These are phyloP conservation scores for Pseudocercospora cruenta DNA, from an alignment of 2,329 filamentous ascomycete genomes.

Conservation along the genomic window DNA sequence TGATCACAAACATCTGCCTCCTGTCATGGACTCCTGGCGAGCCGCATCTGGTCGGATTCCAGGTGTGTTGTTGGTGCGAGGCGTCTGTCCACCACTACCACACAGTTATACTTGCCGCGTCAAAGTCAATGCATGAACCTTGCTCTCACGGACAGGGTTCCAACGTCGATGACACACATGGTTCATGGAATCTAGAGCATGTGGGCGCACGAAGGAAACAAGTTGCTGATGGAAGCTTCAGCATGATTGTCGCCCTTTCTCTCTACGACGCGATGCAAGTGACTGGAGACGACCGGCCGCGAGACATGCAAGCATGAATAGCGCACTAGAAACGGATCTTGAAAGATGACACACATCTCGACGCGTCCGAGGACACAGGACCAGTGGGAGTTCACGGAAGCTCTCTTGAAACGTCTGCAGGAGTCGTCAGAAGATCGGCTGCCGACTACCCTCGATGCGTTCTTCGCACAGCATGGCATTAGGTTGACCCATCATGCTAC, in stretches of 20 bases:
- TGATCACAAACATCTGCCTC: not conserved
- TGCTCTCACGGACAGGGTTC: not conserved
- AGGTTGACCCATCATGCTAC: conserved; percentile 11
- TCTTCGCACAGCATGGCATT: conserved; percentile 14
- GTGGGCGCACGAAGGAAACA: not conserved
- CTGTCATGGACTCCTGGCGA: not conserved
- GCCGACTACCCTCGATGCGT: conserved; percentile 14
- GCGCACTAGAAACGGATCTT: not conserved
- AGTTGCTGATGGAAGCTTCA: not conserved
- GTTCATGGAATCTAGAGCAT: conserved; percentile 4
- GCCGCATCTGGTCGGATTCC: too few relatives aligned
- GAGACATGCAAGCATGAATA: not conserved
- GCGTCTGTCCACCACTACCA: not conserved
- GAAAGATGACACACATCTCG: not conserved
- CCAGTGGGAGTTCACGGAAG: conserved; percentile 17
- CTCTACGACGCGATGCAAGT: not conserved
- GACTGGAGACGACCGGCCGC: not conserved
- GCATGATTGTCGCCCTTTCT: not conserved
- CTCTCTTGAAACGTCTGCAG: conserved; percentile 17
- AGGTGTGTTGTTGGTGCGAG: not conserved
- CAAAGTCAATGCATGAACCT: not conserved
- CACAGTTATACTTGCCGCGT: not conserved
- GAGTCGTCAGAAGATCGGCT: conserved; percentile 11
- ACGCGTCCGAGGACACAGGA: conserved; percentile 1
- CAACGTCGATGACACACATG: not conserved